Conservation (phyloP, 140 eudicot species). For the Stevia rebaudiana region DNA sequence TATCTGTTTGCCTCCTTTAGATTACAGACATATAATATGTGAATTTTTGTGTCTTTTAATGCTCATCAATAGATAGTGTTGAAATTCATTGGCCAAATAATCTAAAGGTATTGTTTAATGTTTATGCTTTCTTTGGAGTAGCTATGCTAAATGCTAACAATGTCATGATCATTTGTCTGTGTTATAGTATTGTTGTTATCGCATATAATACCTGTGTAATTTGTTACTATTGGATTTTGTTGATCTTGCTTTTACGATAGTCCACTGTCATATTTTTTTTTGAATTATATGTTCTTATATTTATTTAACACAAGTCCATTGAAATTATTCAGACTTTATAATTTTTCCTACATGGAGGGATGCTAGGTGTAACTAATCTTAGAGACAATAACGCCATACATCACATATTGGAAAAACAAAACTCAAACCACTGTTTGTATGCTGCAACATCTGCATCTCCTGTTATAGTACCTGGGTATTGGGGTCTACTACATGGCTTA, state of each 20-base stretch:
- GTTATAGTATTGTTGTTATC: not conserved
- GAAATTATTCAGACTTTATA: not conserved
- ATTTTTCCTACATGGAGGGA: slow-evolving; percentile 59
- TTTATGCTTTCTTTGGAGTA: no score
- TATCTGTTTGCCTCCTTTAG: no score
- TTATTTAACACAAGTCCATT: not conserved
- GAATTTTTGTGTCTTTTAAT: no score
- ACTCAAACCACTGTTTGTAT: slow-evolving; percentile 65
- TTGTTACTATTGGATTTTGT: not conserved
- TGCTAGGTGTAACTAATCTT: slow-evolving; percentile 79
- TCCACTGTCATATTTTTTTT: not conserved
- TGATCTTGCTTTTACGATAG: not conserved
- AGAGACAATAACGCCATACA: slow-evolving; percentile 54
- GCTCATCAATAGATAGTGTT: no score
- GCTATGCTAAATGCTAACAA: no score
- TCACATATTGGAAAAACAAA: slow-evolving; percentile 70
- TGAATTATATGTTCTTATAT: not conserved
- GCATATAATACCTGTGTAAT: not conserved
- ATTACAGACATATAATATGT: not conserved
- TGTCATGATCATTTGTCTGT: not conserved
- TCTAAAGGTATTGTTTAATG: no score
- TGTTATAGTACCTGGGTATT: slow-evolving; percentile 88
- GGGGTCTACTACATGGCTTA: slow-evolving; percentile 84
- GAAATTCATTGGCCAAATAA: no score
- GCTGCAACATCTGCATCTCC: slow-evolving; percentile 99